Evolutionary conservation across 257 asterid genomes (phyloP).

Genomic region (Przewalskia tangutica): DNA sequence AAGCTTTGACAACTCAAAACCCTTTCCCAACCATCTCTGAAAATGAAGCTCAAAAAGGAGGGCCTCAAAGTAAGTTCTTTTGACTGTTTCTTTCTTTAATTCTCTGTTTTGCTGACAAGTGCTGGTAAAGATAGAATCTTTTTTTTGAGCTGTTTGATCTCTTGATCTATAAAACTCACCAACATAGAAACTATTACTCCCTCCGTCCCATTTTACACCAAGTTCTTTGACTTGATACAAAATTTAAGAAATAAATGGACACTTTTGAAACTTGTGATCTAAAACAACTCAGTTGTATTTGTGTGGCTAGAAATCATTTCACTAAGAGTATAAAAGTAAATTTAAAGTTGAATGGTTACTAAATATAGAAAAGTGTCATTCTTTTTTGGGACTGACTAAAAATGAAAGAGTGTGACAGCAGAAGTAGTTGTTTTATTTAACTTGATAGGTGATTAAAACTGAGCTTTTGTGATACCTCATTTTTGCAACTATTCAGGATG

Average conservation of each 20-base stretch:
- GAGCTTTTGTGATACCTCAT: neutral
- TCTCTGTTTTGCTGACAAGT: neutral
- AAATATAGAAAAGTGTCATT: neutral
- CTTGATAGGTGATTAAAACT: neutral
- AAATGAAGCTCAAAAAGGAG: neutral
- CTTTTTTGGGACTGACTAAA: neutral
- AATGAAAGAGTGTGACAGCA: too few relatives aligned
- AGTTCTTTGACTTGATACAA: too few relatives aligned
- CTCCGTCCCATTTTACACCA: neutral
- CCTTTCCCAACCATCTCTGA: neutral
- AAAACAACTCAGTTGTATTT: too few relatives aligned
- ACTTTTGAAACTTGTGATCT: too few relatives aligned
- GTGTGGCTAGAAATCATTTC: too few relatives aligned
- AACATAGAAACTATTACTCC: neutral
- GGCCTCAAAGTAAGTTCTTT: neutral
- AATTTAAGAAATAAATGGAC: too few relatives aligned
- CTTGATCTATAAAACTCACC: neutral
- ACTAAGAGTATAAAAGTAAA: too few relatives aligned
- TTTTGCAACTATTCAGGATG: neutral
- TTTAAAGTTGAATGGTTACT: neutral
- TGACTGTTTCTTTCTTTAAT: neutral
- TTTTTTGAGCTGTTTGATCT: neutral
- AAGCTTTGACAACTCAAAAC: neutral
- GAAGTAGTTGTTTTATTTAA: neutral
- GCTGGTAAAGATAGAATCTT: neutral